Conservation (phyloP, 2,329 filamentous ascomycete genomes). For the Fusarium brevicatenulatum region DNA sequence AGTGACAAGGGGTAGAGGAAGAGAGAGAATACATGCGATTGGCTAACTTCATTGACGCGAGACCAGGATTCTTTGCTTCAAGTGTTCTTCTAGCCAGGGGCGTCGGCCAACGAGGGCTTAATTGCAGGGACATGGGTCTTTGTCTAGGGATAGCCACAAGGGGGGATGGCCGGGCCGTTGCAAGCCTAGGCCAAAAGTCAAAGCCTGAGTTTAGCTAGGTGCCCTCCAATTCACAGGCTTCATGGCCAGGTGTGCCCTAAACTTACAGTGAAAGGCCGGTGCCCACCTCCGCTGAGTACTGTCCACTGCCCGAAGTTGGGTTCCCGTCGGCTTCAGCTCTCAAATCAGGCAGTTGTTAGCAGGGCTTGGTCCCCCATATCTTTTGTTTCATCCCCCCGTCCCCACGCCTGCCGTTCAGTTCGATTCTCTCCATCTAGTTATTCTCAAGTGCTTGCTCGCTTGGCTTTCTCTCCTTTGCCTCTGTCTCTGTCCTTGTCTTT, state of each 20-base stretch:
- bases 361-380: constrained; percentile 36
- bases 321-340: constrained; percentile 3
- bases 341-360: constrained; percentile 8
- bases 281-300: neutral
- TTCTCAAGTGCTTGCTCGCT: constrained; percentile 19
- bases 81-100: constrained; percentile 41
- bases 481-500: constrained; percentile 25
- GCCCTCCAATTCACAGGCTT: neutral
- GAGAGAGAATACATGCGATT: constrained; percentile 18
- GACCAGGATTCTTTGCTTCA: constrained; percentile 31
- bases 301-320: neutral
- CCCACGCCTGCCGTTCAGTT: constrained; percentile 20
- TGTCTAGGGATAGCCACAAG: constrained; percentile 9
- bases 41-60: constrained; percentile 27
- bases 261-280: constrained; percentile 5
- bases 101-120: constrained; percentile 11
- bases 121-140: constrained; percentile 19
- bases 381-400: constrained; percentile 45
- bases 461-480: constrained; percentile 37
- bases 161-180: constrained; percentile 27
- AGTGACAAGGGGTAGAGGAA: constrained; percentile 9
- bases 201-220: constrained; percentile 8
- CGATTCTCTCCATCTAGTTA: constrained; percentile 20
- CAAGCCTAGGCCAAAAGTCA: constrained; percentile 4
- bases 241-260: neutral